A percentile compares a stretch with the other conserved stretches of the same genome.
phyloP scores from a whole-genome alignment of 768 basidiomycete species.

The Serendipita sp. region DNA sequence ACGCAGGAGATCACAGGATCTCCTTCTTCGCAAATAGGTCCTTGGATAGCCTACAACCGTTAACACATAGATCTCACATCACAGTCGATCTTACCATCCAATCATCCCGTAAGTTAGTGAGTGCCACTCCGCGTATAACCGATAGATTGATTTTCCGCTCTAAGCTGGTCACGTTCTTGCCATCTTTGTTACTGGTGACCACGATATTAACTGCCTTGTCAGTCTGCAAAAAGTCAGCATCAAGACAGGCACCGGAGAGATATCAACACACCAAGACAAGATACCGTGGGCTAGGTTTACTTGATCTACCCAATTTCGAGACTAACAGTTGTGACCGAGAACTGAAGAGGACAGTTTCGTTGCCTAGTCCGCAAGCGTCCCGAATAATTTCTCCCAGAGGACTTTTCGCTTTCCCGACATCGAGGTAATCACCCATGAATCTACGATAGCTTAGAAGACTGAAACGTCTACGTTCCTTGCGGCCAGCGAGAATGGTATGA shows the following conservation, averaged over 20 bases:
- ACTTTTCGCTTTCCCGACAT: slow-evolving; percentile 60
- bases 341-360: slow-evolving; percentile 73
- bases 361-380: slow-evolving; percentile 53
- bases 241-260: slow-evolving; percentile 6
- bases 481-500: slow-evolving; percentile 73
- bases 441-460: slow-evolving; percentile 87
- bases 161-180: slow-evolving; percentile 35
- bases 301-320: slow-evolving; percentile 71
- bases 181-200: slow-evolving; percentile 44
- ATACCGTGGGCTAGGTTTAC: slow-evolving; percentile 82
- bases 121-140: slow-evolving; percentile 68
- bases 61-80: neutral
- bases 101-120: slow-evolving; percentile 86
- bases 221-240: slow-evolving; percentile 32
- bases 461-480: slow-evolving; percentile 88
- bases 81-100: slow-evolving; percentile 54
- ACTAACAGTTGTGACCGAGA: slow-evolving; percentile 66
- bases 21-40: slow-evolving; percentile 71
- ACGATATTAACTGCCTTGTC: slow-evolving; percentile 73
- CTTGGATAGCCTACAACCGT: slow-evolving; percentile 52
- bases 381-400: slow-evolving; percentile 62
- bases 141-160: slow-evolving; percentile 84
- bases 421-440: slow-evolving; percentile 93
- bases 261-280: slow-evolving; percentile 57
- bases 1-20: slow-evolving; percentile 81